Evolutionary conservation across 23 red algal species (phyloP).

Genomic region (Gracilaria domingensis): DNA sequence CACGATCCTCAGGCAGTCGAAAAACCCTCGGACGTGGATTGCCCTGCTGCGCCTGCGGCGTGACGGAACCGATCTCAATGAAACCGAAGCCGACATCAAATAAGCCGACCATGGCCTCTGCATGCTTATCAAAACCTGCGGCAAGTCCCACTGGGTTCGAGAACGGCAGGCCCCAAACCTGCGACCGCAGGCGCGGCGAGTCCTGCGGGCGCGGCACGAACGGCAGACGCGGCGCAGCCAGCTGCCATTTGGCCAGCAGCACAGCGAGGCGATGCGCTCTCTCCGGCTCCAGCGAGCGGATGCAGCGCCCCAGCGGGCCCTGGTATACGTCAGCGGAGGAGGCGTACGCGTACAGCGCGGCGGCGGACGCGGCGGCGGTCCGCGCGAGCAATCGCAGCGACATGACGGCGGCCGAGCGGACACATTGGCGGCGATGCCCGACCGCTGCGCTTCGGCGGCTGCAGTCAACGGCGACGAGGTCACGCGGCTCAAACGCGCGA

Average conservation of each 20-base stretch:
- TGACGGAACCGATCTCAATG: conserved; percentile 93
- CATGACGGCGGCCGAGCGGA: conserved; percentile 10
- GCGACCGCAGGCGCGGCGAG: conserved; percentile 39
- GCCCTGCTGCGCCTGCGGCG: conserved; percentile 85
- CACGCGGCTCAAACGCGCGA: not conserved
- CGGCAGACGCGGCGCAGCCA: conserved; percentile 40
- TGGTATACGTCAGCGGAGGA: conserved; percentile 49
- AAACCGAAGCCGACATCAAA: conserved; percentile 90
- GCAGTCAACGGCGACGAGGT: not conserved
- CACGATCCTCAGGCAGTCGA: conserved; percentile 76
- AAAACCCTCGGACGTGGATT: conserved; percentile 89
- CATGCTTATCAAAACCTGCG: conserved; percentile 98
- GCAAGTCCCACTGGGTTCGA: conserved; percentile 87
- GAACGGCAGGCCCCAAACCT: conserved; percentile 80
- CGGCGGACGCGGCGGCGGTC: conserved; percentile 41
- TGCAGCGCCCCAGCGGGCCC: conserved; percentile 34
- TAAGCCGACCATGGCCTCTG: conserved; percentile 79
- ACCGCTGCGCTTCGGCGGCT: not conserved
- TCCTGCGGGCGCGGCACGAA: conserved; percentile 36
- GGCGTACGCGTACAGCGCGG: conserved; percentile 59
- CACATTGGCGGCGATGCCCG: not conserved
- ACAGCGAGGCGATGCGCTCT: conserved; percentile 43
- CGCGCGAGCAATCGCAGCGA: conserved; percentile 40
- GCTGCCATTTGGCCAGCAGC: conserved; percentile 39
- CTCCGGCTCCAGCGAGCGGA: conserved; percentile 33